Conservation (phyloP, 768 basidiomycete genomes). For the Termitomyces sp. region DNA sequence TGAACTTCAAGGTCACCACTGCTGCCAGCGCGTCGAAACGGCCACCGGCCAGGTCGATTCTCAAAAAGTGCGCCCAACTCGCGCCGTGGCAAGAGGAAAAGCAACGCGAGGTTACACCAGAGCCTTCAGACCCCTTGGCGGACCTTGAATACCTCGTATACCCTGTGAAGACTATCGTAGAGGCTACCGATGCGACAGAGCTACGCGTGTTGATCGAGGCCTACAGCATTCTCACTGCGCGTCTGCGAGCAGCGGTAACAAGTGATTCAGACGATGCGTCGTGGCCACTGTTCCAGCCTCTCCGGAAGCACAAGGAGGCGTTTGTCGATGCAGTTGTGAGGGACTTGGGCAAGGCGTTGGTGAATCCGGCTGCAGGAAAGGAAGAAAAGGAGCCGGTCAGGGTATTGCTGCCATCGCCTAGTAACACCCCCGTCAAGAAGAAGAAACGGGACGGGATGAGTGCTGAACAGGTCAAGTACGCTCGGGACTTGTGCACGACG, state of each 20-base stretch:
- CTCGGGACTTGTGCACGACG: constrained; percentile 75
- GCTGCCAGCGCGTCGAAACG: constrained; percentile 35
- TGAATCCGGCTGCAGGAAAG: constrained; percentile 46
- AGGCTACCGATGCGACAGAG: constrained; percentile 35
- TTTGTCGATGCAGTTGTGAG: constrained; percentile 63
- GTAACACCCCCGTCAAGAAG: constrained; percentile 54
- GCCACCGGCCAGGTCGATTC: constrained; percentile 62
- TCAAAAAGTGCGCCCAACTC: constrained; percentile 50
- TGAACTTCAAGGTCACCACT: constrained; percentile 27
- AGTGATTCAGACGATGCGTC: constrained; percentile 54
- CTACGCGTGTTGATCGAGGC: constrained; percentile 67
- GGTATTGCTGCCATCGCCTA: constrained; percentile 61
- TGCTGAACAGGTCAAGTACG: constrained; percentile 75
- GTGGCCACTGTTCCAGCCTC: constrained; percentile 72
- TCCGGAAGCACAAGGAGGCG: constrained; percentile 50
- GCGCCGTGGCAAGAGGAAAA: constrained; percentile 43
- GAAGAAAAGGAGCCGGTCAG: constrained; percentile 28
- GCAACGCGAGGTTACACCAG: constrained; percentile 70
- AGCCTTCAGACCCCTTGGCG: constrained; percentile 65
- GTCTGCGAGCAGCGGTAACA: constrained; percentile 50
- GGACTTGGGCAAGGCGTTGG: constrained; percentile 64
- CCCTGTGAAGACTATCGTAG: constrained; percentile 61
- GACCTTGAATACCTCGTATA: constrained; percentile 64
- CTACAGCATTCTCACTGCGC: constrained; percentile 67
- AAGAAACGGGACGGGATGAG: constrained; percentile 70